These are phyloP conservation scores for Tilletia horrida DNA, from an alignment of 1,284 basidiomycete species.

Conservation along the genomic window DNA sequence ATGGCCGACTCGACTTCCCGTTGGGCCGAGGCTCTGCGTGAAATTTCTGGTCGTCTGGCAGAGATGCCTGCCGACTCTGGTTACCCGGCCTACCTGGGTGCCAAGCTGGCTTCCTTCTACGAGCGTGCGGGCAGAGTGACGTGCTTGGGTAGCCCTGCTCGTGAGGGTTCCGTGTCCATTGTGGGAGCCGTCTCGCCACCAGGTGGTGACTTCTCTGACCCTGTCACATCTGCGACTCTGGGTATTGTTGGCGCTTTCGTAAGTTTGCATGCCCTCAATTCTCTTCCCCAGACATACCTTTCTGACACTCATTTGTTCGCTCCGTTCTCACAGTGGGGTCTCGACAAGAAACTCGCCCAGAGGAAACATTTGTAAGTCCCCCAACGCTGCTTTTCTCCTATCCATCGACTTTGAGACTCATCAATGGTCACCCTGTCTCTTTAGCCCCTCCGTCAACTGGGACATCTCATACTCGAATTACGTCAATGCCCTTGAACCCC, in stretches of 20 bases:
- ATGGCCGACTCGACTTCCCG: constrained; percentile 99
- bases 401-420: not conserved
- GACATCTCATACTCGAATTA: constrained; percentile 98
- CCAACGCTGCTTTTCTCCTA: not conserved
- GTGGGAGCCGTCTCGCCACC: constrained; percentile 98
- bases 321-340: constrained; percentile 29
- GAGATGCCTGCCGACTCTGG: constrained; percentile 98
- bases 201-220: constrained; percentile 98
- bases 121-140: constrained; percentile 97
- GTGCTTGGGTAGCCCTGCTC: constrained; percentile 82
- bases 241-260: constrained; percentile 96
- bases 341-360: constrained; percentile 90
- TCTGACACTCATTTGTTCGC: not conserved
- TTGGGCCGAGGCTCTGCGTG: constrained; percentile 98
- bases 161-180: constrained; percentile 92
- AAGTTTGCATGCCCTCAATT: not conserved
- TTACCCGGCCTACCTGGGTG: constrained; percentile 94
- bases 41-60: constrained; percentile 97
- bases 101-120: constrained; percentile 96
- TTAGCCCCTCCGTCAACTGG: constrained; percentile 91
- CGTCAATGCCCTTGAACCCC: constrained; percentile 86
- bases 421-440: not conserved
- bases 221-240: constrained; percentile 93
- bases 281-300: not conserved
- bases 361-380: constrained; percentile 76